Percentiles rank a stretch among this genome's conserved stretches.
phyloP scores from a whole-genome alignment of 169 alveolate genomes.

The Theileria annulata region DNA sequence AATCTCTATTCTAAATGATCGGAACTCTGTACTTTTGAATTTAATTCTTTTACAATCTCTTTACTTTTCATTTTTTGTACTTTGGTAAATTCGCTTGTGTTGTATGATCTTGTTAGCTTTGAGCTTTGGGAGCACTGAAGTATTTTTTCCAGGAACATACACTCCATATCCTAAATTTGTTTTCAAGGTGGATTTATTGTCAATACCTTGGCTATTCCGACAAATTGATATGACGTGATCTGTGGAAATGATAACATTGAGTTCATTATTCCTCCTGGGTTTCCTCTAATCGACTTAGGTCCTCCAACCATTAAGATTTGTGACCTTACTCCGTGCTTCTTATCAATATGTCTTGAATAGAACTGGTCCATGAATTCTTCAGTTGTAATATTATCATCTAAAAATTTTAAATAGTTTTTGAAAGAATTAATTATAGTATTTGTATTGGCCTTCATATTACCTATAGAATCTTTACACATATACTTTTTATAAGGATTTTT shows the following conservation, averaged over 20 bases:
- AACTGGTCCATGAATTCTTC: constrained; percentile 60
- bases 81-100: constrained; percentile 17
- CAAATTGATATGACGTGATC: constrained; percentile 60
- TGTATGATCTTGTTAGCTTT: constrained; percentile 6
- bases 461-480: neutral
- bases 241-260: constrained; percentile 48
- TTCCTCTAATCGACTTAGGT: constrained; percentile 61
- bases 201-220: constrained; percentile 42
- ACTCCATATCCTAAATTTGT: constrained; percentile 46
- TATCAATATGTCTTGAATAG: constrained; percentile 56
- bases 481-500: constrained; percentile 9
- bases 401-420: constrained; percentile 4
- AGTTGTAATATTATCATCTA: constrained; percentile 3
- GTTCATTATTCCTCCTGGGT: constrained; percentile 59
- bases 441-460: neutral
- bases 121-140: constrained; percentile 26
- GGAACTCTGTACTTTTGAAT: neutral
- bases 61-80: constrained; percentile 6
- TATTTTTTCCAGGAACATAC: constrained; percentile 39
- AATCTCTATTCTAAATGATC: constrained; percentile 15
- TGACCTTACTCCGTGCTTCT: constrained; percentile 50
- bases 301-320: constrained; percentile 70
- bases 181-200: neutral
- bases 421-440: neutral
- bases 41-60: neutral